phyloP scores from a whole-genome alignment of 2,329 filamentous ascomycete genomes.

The Pestalotiopsis sp. region DNA sequence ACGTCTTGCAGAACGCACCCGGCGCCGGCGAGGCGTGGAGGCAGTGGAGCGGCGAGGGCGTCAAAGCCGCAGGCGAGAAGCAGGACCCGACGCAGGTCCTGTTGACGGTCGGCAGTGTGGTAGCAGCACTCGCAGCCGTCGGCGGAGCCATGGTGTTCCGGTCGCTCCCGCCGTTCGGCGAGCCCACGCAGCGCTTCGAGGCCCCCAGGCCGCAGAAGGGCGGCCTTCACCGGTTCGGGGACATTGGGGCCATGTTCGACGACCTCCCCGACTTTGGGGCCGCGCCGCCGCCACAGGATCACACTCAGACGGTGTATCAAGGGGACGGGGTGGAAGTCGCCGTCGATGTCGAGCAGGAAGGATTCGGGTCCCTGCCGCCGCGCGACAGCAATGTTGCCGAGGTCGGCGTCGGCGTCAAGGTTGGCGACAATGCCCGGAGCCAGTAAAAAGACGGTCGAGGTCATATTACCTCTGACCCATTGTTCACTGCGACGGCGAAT shows the following conservation, averaged over 20 bases:
- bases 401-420: slow-evolving; percentile 2
- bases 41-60: slow-evolving; percentile 33
- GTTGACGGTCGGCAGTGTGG: slow-evolving; percentile 38
- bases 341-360: slow-evolving; percentile 14
- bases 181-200: slow-evolving; percentile 46
- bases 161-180: slow-evolving; percentile 46
- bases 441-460: neutral
- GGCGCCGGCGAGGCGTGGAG: slow-evolving; percentile 36
- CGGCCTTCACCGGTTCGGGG: slow-evolving; percentile 46
- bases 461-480: too few relatives aligned
- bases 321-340: slow-evolving; percentile 12
- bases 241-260: slow-evolving; percentile 48
- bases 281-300: neutral
- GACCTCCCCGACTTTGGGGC: slow-evolving; percentile 21
- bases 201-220: slow-evolving; percentile 25
- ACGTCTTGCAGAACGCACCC: slow-evolving; percentile 33
- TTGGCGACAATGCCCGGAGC: slow-evolving; percentile 1
- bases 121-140: slow-evolving; percentile 31
- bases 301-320: slow-evolving; percentile 17
- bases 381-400: slow-evolving; percentile 8
- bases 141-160: slow-evolving; percentile 44
- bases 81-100: slow-evolving; percentile 30
- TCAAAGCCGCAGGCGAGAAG: slow-evolving; percentile 25
- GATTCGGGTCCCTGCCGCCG: neutral
- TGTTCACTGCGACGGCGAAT: too few relatives aligned